phyloP scores from a whole-genome alignment of 169 alveolate genomes.

The Plasmodium gallinaceum region DNA sequence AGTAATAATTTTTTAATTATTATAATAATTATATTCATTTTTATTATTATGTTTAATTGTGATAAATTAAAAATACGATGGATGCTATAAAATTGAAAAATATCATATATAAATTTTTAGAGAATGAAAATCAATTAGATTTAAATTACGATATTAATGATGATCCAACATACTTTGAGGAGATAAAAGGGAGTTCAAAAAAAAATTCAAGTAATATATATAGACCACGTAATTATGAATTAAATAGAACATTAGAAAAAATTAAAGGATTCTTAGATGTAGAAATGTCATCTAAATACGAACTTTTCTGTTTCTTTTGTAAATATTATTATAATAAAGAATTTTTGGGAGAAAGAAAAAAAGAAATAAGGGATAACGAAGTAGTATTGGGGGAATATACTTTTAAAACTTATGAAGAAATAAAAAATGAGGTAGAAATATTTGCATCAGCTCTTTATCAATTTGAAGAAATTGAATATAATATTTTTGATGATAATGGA shows the following conservation, averaged over 20 bases:
- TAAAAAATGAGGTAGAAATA: slow-evolving; percentile 62
- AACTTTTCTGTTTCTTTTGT: slow-evolving; percentile 15
- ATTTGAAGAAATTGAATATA: slow-evolving; percentile 46
- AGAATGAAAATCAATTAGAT: slow-evolving; percentile 11
- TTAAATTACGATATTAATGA: slow-evolving; percentile 9
- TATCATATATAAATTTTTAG: slow-evolving; percentile 41
- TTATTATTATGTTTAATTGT: too few relatives aligned
- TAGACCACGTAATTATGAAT: slow-evolving; percentile 34
- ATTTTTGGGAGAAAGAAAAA: slow-evolving; percentile 75
- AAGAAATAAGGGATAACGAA: slow-evolving; percentile 42
- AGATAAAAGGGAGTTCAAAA: slow-evolving; percentile 46
- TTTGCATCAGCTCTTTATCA: slow-evolving; percentile 72
- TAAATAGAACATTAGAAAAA: slow-evolving; percentile 11
- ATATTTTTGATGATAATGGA: slow-evolving; percentile 57
- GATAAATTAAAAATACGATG: slow-evolving; percentile 5
- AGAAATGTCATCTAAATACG: slow-evolving; percentile 27
- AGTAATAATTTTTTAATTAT: too few relatives aligned
- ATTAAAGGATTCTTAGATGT: slow-evolving; percentile 14
- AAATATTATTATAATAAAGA: slow-evolving; percentile 40
- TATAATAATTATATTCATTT: too few relatives aligned
- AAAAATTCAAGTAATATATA: slow-evolving; percentile 63
- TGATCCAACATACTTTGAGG: slow-evolving; percentile 27
- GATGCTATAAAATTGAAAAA: slow-evolving; percentile 21
- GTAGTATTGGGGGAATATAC: slow-evolving; percentile 47
- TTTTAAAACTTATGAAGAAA: slow-evolving; percentile 69